Evolutionary conservation across 2,329 filamentous ascomycete species (phyloP), one percentile per base, ranked within the genome.

Genomic region (Knufia petricola): DNA sequence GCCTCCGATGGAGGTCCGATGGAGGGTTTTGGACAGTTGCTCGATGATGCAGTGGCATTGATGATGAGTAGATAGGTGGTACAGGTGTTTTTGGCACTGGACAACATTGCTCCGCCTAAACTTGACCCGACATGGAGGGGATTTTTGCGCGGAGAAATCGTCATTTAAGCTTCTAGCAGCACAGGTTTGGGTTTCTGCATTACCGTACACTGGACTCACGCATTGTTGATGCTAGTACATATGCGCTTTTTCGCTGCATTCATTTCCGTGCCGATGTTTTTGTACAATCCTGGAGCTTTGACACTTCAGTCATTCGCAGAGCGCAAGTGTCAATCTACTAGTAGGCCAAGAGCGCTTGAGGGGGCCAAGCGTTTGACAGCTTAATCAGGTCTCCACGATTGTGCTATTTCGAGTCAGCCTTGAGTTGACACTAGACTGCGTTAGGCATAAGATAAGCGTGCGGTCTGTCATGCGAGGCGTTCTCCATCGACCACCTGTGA

Each of bases 331-430:
- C 7, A n/a, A 8, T 17, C 15, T 6, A 36, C 9, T 8, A 13
- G 4, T n/a, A 36, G n/a, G 37, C 37, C 37, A 40, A 40, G 37
- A 21, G 37, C 37, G 17, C 37, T 40, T 23, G 32, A 17, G 32
- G 15, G 15, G 15, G 32, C 32, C 32, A 36, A n/a, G 7, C 7
- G 2, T 41, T 26, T 41, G 39, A 41, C 17, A 20, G n/a, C 9
- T 4, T 42, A 15, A 8, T 30, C 20, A 23, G 8, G 17, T 24
- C 21, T 21, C 23, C n/a, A 19, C 13, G 3, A 13, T 31, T 10
- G 15, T 20, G n/a, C 24, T 44, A 44, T 30, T 44, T 44, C 24
- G 41, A 44, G 28, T 32, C 41, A 44, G 41, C 24, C 41, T 44
- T 44, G 24, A 10, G 28, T 13, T 13, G 13, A 21, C 39, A 28